phyloP scores from a whole-genome alignment of 169 alveolate species.

The Cryptosporidium ubiquitum region DNA sequence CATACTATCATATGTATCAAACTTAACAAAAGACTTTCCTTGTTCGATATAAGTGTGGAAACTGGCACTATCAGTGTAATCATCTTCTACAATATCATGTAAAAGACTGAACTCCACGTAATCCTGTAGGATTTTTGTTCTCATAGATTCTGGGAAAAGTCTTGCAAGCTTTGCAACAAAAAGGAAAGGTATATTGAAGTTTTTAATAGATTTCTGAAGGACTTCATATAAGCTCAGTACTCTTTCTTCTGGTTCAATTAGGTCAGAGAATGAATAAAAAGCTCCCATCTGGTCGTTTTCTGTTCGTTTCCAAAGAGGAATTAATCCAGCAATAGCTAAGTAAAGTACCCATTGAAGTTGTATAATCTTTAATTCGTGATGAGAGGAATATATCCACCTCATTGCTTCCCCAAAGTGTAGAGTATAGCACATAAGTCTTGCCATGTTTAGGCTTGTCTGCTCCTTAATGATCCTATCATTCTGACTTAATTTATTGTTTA shows the following conservation, averaged over 20 bases:
- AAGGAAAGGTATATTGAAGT: conserved; percentile 42
- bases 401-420: conserved; percentile 64
- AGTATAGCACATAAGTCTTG: conserved; percentile 59
- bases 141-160: conserved; percentile 13
- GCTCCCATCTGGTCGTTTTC: conserved; percentile 15
- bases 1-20: conserved; percentile 40
- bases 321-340: conserved; percentile 47
- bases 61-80: conserved; percentile 30
- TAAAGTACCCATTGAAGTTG: conserved; percentile 63
- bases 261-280: conserved; percentile 11
- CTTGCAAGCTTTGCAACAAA: conserved; percentile 45
- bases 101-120: conserved; percentile 53
- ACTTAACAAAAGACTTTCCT: conserved; percentile 44
- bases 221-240: conserved; percentile 21
- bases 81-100: conserved; percentile 62
- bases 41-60: conserved; percentile 25
- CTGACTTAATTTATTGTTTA: neutral
- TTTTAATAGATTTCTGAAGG: conserved; percentile 1
- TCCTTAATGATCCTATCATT: conserved; percentile 1
- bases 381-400: conserved; percentile 41
- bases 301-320: conserved; percentile 40
- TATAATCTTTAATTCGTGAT: conserved; percentile 18
- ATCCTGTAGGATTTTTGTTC: conserved; percentile 28
- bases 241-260: conserved; percentile 22
- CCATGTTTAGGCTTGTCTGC: conserved; percentile 25